Evolutionary conservation across 352 stramenopile species (phyloP), one percentile per base, ranked within the genome.

Genomic region (Globisporangium barbulae): DNA sequence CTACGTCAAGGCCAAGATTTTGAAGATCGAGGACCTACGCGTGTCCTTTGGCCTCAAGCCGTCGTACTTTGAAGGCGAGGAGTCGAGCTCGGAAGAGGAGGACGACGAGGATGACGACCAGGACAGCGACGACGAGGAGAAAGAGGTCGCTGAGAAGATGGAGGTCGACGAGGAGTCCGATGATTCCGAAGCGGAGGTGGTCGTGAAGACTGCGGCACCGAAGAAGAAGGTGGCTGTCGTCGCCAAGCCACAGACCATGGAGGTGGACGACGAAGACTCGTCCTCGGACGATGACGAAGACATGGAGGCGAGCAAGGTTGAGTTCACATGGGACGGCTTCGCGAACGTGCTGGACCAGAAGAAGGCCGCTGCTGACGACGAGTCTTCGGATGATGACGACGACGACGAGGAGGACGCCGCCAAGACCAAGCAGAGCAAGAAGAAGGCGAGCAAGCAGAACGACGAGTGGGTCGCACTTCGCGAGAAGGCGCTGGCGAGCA

Each of bases 11-110:
- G 87, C 97, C n/a, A 93, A 98, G 63, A 90, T 99, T 39, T 70
- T 99, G 22, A 98, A 98, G 76, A 90, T 98, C 49, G 91, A 98
- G 55, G 73, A 90, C 44, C 85, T 90, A 39, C 88, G 90, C 42
- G 78, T 99, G 33, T 97, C 90, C 31, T 97, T 99, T 35, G 96
- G 96, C 45, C 84, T 99, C 41, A 99, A 99, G 78, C 91, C 94
- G 5, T 98, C 96, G 70, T 98, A 98, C 73, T 98, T 99, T 70
- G 89, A 91, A 19, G 88, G 89, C 58, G 94, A 98, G 37, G 94
- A 96, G 69, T 97, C 83, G 64, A 90, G 83, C 3, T 85, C 92
- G 59, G 86, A 95, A 49, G 85, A 94, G 39, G 85, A 93, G 54
- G 75, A 87, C 1, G 84, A 92, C 2, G 83, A 93, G 7, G 73